Base-by-base conservation (phyloP, 2,329 filamentous ascomycete genomes). In the Fusarium falciforme region DNA sequence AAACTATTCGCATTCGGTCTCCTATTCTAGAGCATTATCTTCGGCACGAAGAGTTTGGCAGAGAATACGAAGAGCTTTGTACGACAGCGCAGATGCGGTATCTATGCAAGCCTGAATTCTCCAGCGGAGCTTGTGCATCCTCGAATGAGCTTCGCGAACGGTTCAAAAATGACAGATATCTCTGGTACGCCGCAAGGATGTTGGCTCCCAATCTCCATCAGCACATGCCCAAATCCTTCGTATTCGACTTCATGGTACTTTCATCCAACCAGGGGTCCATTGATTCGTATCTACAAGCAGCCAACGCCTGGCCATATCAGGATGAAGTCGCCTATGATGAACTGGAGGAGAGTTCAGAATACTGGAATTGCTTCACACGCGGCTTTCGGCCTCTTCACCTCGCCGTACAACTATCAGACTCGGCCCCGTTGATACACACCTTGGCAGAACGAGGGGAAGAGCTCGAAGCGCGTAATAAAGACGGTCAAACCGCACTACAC, bases 271-370 rank as follows among this genome's bases (percentile, higher is more conserved):
- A 12, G 20, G 63, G 54, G 10, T 40, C 63, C 3, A 60, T 65
- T 14, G 40, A 65, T 4, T 65, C 54, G 10, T 65, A 65, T 17
- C n/a, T 65, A 4, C 63, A 65, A 31, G 63, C 63, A 7, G 54
- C 63, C 11, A 57, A 52, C 14, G 40, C 38, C 1, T 65, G 54
- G 63, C 63, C 63, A 6, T 65, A 60, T 29, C 11, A 38, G 20
- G 33, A 29, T 17, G 33, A 65, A 22, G 17, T 2, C 14, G 33
- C 17, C 9, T 65, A 65, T 17, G 10, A 66, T 6, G 66, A 64
- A 20, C 27, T 44, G 4, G 47, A 57, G 7, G 49, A 67, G 20
- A 40, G 36, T 5, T 58, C 33, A 1, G 59, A 27, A 8, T 42
- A 66, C 20, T 72, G 70, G 70, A 5, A 1, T 0, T 52, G 49